A percentile compares a stretch with the other conserved stretches of the same genome.
phyloP scores from a whole-genome alignment of 225 moss, liverwort and hornwort genomes.

The Ulota crispa region DNA sequence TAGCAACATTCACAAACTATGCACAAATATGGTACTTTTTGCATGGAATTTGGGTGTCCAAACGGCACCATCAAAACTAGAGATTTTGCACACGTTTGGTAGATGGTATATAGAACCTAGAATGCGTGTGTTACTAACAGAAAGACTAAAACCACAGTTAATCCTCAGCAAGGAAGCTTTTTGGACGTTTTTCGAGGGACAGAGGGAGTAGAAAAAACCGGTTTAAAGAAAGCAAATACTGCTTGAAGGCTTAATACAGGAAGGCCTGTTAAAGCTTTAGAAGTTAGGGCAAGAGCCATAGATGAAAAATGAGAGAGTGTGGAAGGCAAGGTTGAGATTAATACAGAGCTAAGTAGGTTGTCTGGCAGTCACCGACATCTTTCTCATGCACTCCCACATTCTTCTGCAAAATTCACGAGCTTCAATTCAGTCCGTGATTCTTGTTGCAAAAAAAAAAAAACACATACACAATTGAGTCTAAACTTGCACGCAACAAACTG shows the following conservation, averaged over 20 bases:
- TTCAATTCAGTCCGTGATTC: background rate
- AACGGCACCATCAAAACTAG: too few relatives aligned
- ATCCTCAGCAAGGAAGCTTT: too few relatives aligned
- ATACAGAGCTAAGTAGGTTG: constrained; percentile 64
- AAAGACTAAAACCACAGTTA: too few relatives aligned
- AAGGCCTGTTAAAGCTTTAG: background rate
- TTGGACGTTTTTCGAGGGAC: too few relatives aligned
- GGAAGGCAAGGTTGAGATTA: constrained; percentile 3
- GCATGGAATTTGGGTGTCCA: too few relatives aligned
- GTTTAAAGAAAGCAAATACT: background rate
- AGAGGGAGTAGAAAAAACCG: too few relatives aligned
- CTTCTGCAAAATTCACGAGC: constrained; percentile 44
- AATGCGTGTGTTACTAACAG: too few relatives aligned
- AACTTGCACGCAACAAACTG: background rate
- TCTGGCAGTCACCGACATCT: constrained; percentile 63
- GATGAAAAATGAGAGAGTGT: background rate
- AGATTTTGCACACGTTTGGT: too few relatives aligned
- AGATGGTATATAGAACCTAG: too few relatives aligned
- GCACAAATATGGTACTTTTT: too few relatives aligned
- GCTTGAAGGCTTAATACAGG: background rate
- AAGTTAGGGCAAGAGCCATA: background rate
- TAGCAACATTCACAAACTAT: too few relatives aligned
- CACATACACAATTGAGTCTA: background rate
- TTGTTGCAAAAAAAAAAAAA: background rate
- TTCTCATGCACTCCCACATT: constrained; percentile 60